Evolutionary conservation across 2,329 filamentous ascomycete genomes (phyloP).

Genomic region (Cladosporium sp.): DNA sequence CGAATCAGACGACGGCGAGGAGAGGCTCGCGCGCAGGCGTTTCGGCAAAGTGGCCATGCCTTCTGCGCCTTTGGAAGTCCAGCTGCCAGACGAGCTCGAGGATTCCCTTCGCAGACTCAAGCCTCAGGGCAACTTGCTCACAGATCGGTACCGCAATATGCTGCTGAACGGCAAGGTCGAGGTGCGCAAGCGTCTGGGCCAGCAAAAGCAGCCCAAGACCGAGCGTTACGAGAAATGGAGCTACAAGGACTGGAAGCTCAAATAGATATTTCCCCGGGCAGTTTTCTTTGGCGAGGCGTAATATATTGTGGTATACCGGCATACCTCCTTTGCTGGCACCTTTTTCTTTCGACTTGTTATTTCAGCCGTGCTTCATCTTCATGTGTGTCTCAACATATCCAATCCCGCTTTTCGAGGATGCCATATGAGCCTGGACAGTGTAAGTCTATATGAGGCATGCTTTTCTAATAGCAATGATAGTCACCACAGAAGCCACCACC

Average conservation of each 20-base stretch:
- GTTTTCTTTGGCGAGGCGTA: constrained; percentile 6
- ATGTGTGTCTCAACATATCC: background rate
- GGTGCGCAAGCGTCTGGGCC: constrained; percentile 73
- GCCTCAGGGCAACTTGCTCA: constrained; percentile 92
- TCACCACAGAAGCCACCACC: background rate
- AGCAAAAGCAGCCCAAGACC: constrained; percentile 78
- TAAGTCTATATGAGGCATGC: background rate
- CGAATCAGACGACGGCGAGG: constrained; percentile 39
- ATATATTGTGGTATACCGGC: background rate
- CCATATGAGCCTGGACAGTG: background rate
- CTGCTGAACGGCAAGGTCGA: constrained; percentile 89
- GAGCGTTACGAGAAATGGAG: constrained; percentile 94
- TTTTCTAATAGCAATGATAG: background rate
- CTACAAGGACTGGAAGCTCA: constrained; percentile 85
- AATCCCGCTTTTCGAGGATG: background rate
- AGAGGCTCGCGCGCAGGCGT: constrained; percentile 65
- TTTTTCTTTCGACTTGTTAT: background rate
- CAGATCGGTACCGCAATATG: constrained; percentile 87
- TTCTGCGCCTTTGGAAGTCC: constrained; percentile 60
- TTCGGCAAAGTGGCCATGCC: constrained; percentile 75
- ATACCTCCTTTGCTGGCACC: background rate
- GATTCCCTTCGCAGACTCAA: constrained; percentile 60
- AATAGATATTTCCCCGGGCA: constrained; percentile 23
- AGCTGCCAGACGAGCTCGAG: constrained; percentile 53
- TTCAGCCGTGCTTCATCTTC: background rate